Evolutionary conservation across 179 eudicot species (phyloP), one percentile per base, ranked within the genome.

Genomic region (Camellia oleifera): DNA sequence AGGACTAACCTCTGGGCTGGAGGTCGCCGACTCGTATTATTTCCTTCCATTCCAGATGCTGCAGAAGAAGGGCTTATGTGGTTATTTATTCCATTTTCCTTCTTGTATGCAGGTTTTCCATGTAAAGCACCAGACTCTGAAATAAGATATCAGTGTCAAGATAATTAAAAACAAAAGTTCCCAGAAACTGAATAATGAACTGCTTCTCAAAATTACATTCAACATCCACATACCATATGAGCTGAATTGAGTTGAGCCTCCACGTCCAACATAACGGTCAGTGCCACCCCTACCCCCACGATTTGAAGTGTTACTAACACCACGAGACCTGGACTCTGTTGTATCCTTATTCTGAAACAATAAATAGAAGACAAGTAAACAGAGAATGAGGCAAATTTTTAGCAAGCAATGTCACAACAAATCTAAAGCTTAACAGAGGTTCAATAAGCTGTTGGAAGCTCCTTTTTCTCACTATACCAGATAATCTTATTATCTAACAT

Each of bases 271-370:
- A 80, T 92, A 88, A 26, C 94, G 94, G 67, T 92, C 98, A 9
- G 82, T 64, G 15, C 90, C 94, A 77, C 85, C 82, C 88, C 90
- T 91, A 64, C 81, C 79, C 61, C 91, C 95, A 76, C 97, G 96
- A 77, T 79, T 85, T 40, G 91, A 88, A 76, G 83, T 67, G 86
- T 82, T 85, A 85, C 80, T 84, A 65, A 74, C 82, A 74, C 93
- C 92, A 77, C 97, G 94, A 62, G 92, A 61, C 88, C 95, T 90
- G 53, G 92, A 78, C 72, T 96, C 99, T 74, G 91, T 79, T 15
- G 88, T 83, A 84, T 94, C 95, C 86, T 94, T 96, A 76, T 7
- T 81, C 99, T 96, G 94, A 74, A 86, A 53, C 75, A 76, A 79
- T 42, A 52, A 79, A 72, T 4, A 32, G 13, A 72, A 78, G 66